Evolutionary conservation across 2,329 filamentous ascomycete genomes (phyloP).

Genomic region (Cordyceps cicadae): DNA sequence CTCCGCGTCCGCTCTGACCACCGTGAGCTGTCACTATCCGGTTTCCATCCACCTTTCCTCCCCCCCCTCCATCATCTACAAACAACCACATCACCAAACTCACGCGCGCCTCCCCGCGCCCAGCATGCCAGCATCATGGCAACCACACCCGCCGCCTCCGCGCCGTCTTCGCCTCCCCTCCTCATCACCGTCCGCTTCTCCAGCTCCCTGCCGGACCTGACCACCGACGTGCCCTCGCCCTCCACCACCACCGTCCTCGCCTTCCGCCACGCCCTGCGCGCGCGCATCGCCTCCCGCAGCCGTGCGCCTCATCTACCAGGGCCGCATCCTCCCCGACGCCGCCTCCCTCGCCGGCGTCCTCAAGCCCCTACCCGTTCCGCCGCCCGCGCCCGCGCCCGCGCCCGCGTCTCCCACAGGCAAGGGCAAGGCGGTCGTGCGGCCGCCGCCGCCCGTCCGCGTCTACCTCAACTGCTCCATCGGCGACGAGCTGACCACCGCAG

Average conservation of each 20-base stretch:
- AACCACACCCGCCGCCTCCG: constrained; percentile 9
- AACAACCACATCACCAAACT: not conserved
- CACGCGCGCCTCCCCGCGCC: not conserved
- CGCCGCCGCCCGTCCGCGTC: constrained; percentile 42
- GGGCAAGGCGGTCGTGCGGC: constrained; percentile 56
- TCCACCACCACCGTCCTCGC: constrained; percentile 62
- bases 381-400: constrained; percentile 19
- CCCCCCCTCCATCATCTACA: not conserved
- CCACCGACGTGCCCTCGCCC: constrained; percentile 65
- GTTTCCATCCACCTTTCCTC: not conserved
- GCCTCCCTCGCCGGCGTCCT: constrained; percentile 61
- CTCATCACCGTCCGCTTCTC: constrained; percentile 88
- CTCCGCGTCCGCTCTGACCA: not conserved
- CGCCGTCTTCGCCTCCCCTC: constrained; percentile 35
- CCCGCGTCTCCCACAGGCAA: constrained; percentile 18
- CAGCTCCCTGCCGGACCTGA: constrained; percentile 71
- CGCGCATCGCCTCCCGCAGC: constrained; percentile 57
- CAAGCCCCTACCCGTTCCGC: constrained; percentile 51
- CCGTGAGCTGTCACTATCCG: not conserved
- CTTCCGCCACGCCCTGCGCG: constrained; percentile 75
- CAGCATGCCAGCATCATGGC: constrained; percentile 22
- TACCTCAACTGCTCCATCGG: constrained; percentile 95
- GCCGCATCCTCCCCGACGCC: constrained; percentile 72
- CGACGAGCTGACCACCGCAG: constrained; percentile 57
- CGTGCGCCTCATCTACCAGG: constrained; percentile 87